These are phyloP conservation scores for Ustilago lituana DNA, from an alignment of 1,284 basidiomycete species.

Conservation along the genomic window DNA sequence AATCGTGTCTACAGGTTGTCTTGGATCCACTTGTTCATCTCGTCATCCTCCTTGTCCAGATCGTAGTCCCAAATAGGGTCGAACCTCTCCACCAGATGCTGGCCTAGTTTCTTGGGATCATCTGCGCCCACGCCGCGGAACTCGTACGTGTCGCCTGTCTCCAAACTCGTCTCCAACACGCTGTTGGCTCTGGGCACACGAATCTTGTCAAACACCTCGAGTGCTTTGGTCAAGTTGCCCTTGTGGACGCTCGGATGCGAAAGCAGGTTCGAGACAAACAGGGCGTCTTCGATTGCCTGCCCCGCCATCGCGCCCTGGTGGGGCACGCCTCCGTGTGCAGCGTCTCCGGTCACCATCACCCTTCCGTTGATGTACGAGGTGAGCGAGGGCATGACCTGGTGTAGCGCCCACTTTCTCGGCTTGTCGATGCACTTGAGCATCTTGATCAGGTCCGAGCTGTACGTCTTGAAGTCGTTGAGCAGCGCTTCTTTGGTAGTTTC, in stretches of 20 bases:
- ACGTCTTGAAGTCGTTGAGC: slow-evolving; percentile 70
- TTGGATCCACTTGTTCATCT: slow-evolving; percentile 27
- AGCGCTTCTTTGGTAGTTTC: slow-evolving; percentile 70
- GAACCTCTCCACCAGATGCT: slow-evolving; percentile 31
- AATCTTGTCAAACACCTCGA: slow-evolving; percentile 49
- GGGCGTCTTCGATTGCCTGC: slow-evolving; percentile 75
- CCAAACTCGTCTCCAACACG: slow-evolving; percentile 53
- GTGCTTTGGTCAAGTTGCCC: slow-evolving; percentile 71
- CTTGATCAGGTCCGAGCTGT: slow-evolving; percentile 70
- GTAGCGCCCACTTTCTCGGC: slow-evolving; percentile 74
- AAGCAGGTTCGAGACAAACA: slow-evolving; percentile 71
- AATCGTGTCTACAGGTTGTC: slow-evolving; percentile 6
- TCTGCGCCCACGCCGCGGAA: slow-evolving; percentile 31
- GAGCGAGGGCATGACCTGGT: slow-evolving; percentile 71
- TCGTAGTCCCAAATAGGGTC: slow-evolving; percentile 47
- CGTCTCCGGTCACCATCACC: slow-evolving; percentile 74
- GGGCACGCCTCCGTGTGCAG: slow-evolving; percentile 74
- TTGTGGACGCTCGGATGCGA: slow-evolving; percentile 69
- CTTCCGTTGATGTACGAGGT: slow-evolving; percentile 70
- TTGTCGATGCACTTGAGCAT: slow-evolving; percentile 70
- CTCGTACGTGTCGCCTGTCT: slow-evolving; percentile 53
- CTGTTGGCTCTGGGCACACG: slow-evolving; percentile 55
- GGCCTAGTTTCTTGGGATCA: slow-evolving; percentile 19
- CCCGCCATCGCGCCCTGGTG: slow-evolving; percentile 75
- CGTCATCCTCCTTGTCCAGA: slow-evolving; percentile 18